Base-by-base conservation (phyloP, 805 yeast genomes). In the Grigorovia transvaalensis region DNA sequence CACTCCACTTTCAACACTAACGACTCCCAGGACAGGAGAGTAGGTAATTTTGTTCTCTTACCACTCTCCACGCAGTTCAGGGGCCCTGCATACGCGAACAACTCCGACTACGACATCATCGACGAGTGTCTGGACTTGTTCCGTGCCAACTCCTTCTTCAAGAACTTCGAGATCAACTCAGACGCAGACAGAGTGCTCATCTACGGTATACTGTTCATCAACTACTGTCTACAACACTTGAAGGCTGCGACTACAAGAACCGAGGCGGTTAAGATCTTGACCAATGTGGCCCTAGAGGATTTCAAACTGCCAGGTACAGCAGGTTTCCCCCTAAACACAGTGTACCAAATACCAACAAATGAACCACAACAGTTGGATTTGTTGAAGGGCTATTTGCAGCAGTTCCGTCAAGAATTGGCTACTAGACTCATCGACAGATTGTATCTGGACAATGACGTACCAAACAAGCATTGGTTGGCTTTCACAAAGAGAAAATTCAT, bases 161-260 rank as follows among this genome's bases (percentile, higher is more conserved):
- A 87, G 67, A 93, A 93, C 74, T 93, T 93, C 67, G 99, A 93
- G 71, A 90, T 93, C 72, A 88, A 88, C 68, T 96, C 96, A 12
- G 86, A 95, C 20, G 85, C 96, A 3, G 99, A 93, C 67, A 78
- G 99, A 58, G 78, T 91, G 11, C 74, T 93, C 54, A 90, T 95
- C 60, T 93, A 93, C 67, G 99, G 99, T 19, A 93, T 93, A 51
- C 73, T 93, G 54, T 93, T 80, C 67, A 81, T 88, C 40, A 86
- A 95, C 48, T 95, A 88, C 63, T 88, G 96, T 69, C 74, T 93
- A 53, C 75, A 82, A 43, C 76, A 80, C 53, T 71, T 93, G 56
- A 74, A 68, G 50, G 65, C 75, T 46, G 63, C 73, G 20, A 74
- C 79, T 9, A 67, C 76, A 7, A 71, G 76, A 45, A 73, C 72